Evolutionary conservation across 441 rosid species (phyloP).

Genomic region (Syzygium syzygioides): DNA sequence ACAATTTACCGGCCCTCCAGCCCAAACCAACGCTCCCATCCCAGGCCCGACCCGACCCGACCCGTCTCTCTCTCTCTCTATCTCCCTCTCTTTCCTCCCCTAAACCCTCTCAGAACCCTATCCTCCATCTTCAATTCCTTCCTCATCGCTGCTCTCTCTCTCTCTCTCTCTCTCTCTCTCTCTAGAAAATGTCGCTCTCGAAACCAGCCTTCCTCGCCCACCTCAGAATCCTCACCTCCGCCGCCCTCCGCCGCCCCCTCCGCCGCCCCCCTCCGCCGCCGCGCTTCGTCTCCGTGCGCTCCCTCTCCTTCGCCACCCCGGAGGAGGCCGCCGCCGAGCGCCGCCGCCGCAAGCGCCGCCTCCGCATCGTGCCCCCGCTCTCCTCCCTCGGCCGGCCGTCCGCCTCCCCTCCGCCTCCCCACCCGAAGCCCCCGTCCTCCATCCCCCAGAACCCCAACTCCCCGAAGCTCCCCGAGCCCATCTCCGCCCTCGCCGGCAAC

Average conservation of each 20-base stretch:
- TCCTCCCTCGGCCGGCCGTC: conserved; percentile 54
- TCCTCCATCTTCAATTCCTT: neutral
- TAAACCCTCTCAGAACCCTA: conserved; percentile 6
- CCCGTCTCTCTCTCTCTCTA: no score
- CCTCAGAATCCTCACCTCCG: conserved; percentile 31
- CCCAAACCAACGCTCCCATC: neutral
- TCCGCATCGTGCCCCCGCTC: conserved; percentile 76
- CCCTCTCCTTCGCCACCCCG: conserved; percentile 70
- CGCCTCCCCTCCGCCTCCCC: conserved; percentile 9
- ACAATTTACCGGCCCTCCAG: neutral
- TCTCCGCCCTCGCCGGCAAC: conserved; percentile 61
- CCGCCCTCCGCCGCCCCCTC: neutral
- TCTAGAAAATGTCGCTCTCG: conserved; percentile 43
- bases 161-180: neutral
- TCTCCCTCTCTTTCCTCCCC: neutral
- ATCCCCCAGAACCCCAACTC: conserved; percentile 61
- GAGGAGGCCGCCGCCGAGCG: conserved; percentile 95
- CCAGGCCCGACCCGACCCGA: neutral
- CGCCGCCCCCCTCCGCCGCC: conserved; percentile 3
- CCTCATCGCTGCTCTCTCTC: neutral
- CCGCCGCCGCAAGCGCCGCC: conserved; percentile 83
- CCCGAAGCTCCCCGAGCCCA: conserved; percentile 73
- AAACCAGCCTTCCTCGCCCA: conserved; percentile 43
- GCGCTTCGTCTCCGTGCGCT: conserved; percentile 27
- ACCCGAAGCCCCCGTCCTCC: conserved; percentile 30